A percentile compares a stretch with the other conserved stretches of the same genome.
Evolutionary conservation across 2,329 filamentous ascomycete genomes (phyloP).

Genomic region (Didymosphaeria variabile): DNA sequence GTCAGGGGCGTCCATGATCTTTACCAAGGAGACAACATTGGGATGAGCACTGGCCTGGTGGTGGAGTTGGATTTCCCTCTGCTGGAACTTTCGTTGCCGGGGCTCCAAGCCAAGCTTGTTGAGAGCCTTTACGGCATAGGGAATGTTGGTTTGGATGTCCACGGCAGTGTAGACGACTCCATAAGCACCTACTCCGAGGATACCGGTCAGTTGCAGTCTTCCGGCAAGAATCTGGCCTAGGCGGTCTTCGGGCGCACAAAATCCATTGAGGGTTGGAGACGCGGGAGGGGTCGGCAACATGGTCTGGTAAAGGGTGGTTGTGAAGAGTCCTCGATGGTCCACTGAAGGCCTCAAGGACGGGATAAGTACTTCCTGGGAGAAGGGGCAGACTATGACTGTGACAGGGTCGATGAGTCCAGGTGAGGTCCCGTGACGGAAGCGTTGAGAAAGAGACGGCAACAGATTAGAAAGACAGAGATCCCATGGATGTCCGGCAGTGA

Average conservation of each 20-base stretch:
- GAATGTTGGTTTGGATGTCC: slow-evolving; percentile 80
- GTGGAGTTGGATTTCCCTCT: slow-evolving; percentile 91
- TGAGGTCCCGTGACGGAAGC: slow-evolving; percentile 14
- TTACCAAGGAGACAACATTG: slow-evolving; percentile 92
- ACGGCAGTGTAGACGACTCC: slow-evolving; percentile 93
- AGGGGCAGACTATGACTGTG: slow-evolving; percentile 15
- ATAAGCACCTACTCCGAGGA: slow-evolving; percentile 93
- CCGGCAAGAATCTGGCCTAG: slow-evolving; percentile 85
- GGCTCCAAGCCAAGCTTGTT: slow-evolving; percentile 92
- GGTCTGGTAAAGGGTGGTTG: slow-evolving; percentile 30
- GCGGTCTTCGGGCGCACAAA: slow-evolving; percentile 76
- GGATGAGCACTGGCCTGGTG: slow-evolving; percentile 87
- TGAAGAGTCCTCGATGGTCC: slow-evolving; percentile 50
- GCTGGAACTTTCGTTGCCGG: slow-evolving; percentile 88
- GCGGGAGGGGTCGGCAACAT: slow-evolving; percentile 62
- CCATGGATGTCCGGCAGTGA: slow-evolving; percentile 19
- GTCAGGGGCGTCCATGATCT: slow-evolving; percentile 90
- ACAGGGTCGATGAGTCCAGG: slow-evolving; percentile 20
- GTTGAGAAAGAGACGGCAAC: slow-evolving; percentile 23
- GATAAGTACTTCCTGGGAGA: slow-evolving; percentile 32
- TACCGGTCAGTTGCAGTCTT: slow-evolving; percentile 81
- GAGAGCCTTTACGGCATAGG: slow-evolving; percentile 95
- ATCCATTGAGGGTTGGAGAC: slow-evolving; percentile 56
- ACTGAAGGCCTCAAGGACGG: slow-evolving; percentile 53
- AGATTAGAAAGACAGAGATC: slow-evolving; percentile 29